These are phyloP conservation scores for Chlorella vulgaris DNA, from an alignment of 139 green algal species.

Conservation along the genomic window DNA sequence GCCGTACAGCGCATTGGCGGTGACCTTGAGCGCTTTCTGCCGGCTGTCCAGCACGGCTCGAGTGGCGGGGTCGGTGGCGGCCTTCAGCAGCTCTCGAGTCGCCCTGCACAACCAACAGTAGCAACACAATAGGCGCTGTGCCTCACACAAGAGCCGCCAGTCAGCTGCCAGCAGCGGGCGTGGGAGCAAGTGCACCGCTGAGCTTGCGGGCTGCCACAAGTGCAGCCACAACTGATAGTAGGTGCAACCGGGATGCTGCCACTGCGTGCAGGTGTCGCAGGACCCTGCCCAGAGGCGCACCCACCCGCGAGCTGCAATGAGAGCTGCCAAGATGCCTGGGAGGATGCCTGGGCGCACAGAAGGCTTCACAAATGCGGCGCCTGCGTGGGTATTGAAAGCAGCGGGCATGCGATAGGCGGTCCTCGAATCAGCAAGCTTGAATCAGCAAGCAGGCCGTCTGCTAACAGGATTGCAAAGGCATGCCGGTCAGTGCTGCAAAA, in stretches of 20 bases:
- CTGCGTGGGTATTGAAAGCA: slow-evolving; percentile 5
- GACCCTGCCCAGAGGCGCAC: background rate
- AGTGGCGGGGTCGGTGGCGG: slow-evolving; percentile 20
- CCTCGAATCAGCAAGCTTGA: background rate
- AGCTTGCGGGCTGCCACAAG: too few species aligned
- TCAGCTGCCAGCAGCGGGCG: too few species aligned
- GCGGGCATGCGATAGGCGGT: background rate
- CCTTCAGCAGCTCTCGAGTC: slow-evolving; percentile 61
- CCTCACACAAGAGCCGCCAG: too few species aligned
- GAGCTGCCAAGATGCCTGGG: slow-evolving; percentile 67
- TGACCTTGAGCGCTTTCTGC: slow-evolving; percentile 87
- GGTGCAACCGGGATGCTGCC: too few species aligned
- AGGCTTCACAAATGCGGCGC: slow-evolving; percentile 59
- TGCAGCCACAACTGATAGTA: too few species aligned
- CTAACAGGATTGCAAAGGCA: too few species aligned
- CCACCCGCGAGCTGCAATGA: slow-evolving; percentile 61
- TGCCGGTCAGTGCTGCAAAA: too few species aligned
- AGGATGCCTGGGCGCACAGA: slow-evolving; percentile 64
- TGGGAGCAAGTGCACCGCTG: too few species aligned
- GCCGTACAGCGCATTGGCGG: slow-evolving; percentile 85
- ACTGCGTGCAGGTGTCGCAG: background rate
- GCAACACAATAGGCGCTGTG: background rate
- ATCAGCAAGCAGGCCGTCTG: too few species aligned
- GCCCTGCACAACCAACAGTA: slow-evolving; percentile 7
- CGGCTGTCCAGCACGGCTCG: slow-evolving; percentile 72